Percentiles rank a stretch among this genome's conserved stretches.
Evolutionary conservation across 495 filamentous ascomycete genomes (phyloP).

Genomic region (Hyaloscypha finlandica): DNA sequence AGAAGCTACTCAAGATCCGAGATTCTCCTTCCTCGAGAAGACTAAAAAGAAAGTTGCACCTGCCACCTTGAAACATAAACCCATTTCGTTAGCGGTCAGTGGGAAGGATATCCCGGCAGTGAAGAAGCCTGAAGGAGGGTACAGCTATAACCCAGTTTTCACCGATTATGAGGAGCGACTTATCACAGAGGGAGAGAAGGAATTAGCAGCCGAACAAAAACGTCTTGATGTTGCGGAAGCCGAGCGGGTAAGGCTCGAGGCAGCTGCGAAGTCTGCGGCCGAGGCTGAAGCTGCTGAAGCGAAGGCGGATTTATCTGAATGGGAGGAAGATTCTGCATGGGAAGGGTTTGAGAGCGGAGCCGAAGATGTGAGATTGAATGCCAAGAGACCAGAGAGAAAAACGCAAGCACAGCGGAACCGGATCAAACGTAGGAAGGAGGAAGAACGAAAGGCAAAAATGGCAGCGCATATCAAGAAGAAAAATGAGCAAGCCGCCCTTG

Average conservation of each 20-base stretch:
- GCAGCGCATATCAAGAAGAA: slow-evolving; percentile 71
- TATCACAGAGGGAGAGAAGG: slow-evolving; percentile 71
- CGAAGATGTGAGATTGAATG: slow-evolving; percentile 64
- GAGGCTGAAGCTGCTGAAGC: slow-evolving; percentile 67
- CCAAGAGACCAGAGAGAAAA: slow-evolving; percentile 79
- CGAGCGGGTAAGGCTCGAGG: slow-evolving; percentile 55
- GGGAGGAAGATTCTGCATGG: slow-evolving; percentile 86
- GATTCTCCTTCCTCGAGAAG: slow-evolving; percentile 64
- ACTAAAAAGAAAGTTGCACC: slow-evolving; percentile 69
- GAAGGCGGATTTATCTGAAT: slow-evolving; percentile 66
- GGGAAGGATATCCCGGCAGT: slow-evolving; percentile 81
- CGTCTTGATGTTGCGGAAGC: slow-evolving; percentile 67
- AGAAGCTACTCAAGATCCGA: slow-evolving; percentile 46
- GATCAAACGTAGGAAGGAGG: slow-evolving; percentile 82
- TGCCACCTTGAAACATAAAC: slow-evolving; percentile 70
- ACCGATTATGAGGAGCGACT: slow-evolving; percentile 79
- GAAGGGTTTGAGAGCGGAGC: slow-evolving; percentile 73
- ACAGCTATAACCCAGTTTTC: slow-evolving; percentile 89
- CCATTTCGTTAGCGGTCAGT: slow-evolving; percentile 76
- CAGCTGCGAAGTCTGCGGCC: slow-evolving; percentile 53
- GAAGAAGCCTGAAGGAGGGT: slow-evolving; percentile 72
- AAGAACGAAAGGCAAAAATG: slow-evolving; percentile 69
- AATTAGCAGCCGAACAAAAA: slow-evolving; percentile 76
- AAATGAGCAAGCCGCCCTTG: slow-evolving; percentile 63
- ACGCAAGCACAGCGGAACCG: slow-evolving; percentile 84